Conservation (phyloP, 129 eudicot genomes). For the Lonicera japonica region DNA sequence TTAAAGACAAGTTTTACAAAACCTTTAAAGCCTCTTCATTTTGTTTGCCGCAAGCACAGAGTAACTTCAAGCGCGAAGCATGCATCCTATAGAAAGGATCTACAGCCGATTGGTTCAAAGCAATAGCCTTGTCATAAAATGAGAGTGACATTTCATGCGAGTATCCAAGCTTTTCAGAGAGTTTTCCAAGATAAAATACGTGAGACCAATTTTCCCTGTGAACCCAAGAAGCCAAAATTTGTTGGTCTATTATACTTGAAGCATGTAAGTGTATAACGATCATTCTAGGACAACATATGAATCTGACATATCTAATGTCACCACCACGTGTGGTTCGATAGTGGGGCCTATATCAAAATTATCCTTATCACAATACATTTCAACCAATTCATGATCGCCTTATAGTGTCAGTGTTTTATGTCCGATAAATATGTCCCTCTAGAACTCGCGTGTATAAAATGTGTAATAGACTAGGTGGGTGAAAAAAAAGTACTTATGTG, state of each 20-base stretch:
- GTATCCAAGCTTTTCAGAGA: constrained; percentile 83
- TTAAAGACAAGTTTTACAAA: background rate
- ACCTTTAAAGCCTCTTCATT: constrained; percentile 74
- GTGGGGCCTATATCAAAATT: too few species aligned
- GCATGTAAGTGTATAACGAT: background rate
- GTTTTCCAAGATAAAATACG: constrained; percentile 84
- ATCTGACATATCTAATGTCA: too few species aligned
- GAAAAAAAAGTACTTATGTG: constrained; percentile 52
- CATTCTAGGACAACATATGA: background rate
- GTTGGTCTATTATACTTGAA: constrained; percentile 3
- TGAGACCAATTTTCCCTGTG: constrained; percentile 96
- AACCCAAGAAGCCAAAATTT: constrained; percentile 6
- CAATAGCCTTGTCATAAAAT: constrained; percentile 79
- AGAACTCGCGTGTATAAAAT: too few species aligned
- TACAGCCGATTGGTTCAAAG: constrained; percentile 82
- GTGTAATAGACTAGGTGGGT: too few species aligned
- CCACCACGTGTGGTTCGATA: too few species aligned
- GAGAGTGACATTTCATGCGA: constrained; percentile 62
- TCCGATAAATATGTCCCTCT: too few species aligned
- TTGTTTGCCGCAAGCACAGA: constrained; percentile 59
- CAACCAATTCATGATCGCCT: too few species aligned
- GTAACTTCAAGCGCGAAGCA: constrained; percentile 98
- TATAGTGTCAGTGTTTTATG: too few species aligned
- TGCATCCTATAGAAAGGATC: constrained; percentile 98
- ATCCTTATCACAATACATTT: too few species aligned